These are phyloP conservation scores for Phytopythium boreale DNA, from an alignment of 352 stramenopile genomes.

Conservation along the genomic window DNA sequence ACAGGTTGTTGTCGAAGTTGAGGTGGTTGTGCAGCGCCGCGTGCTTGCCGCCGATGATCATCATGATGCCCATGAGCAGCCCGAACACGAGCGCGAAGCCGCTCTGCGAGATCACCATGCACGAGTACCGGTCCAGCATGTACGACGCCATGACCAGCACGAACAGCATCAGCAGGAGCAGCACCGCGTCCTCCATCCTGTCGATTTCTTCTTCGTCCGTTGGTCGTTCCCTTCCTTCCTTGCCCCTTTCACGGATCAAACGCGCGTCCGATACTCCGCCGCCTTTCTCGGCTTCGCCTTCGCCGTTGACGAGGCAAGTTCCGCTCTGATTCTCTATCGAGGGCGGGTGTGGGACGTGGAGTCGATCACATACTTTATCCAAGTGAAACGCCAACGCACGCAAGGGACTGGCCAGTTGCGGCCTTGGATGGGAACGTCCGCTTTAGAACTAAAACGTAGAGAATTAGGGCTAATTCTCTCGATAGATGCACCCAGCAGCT, in stretches of 20 bases:
- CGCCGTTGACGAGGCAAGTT: slow-evolving; percentile 11
- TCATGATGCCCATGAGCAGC: slow-evolving; percentile 62
- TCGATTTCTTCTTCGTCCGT: slow-evolving; percentile 15
- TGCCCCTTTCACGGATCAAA: background rate
- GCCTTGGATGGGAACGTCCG: background rate
- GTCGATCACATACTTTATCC: slow-evolving; percentile 1
- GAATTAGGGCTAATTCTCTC: background rate
- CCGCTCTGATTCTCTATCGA: slow-evolving; percentile 1
- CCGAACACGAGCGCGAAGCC: slow-evolving; percentile 84
- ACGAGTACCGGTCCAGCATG: slow-evolving; percentile 82
- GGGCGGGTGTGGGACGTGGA: background rate
- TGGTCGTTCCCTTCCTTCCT: too few relatives aligned
- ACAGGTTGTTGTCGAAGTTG: slow-evolving; percentile 86
- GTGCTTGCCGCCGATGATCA: slow-evolving; percentile 65
- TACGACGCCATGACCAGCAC: slow-evolving; percentile 87
- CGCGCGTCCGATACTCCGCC: background rate
- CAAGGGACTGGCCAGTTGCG: background rate
- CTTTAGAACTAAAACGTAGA: background rate
- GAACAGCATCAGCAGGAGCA: slow-evolving; percentile 84
- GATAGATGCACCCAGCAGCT: too few relatives aligned
- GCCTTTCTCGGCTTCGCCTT: slow-evolving; percentile 3
- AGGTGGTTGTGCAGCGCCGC: slow-evolving; percentile 69
- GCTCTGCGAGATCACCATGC: slow-evolving; percentile 84
- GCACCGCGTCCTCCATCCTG: slow-evolving; percentile 78
- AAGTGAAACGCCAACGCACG: background rate